These are phyloP conservation scores for Alternaria sp. DNA, from an alignment of 2,329 filamentous ascomycete genomes.

Conservation along the genomic window DNA sequence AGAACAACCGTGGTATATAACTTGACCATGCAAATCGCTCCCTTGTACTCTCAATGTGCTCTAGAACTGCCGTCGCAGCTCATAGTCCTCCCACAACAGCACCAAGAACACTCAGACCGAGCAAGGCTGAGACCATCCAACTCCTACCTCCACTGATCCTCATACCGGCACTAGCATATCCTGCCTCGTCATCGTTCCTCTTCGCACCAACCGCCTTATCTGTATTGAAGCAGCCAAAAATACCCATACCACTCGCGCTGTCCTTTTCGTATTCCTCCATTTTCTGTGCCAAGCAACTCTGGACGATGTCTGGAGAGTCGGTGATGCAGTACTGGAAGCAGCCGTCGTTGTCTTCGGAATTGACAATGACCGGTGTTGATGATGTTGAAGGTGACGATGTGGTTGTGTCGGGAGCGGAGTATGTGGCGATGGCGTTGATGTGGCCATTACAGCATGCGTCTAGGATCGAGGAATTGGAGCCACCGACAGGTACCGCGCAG, in stretches of 20 bases:
- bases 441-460: slow-evolving; percentile 43
- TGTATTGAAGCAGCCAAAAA: slow-evolving; percentile 25
- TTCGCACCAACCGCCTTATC: slow-evolving; percentile 12
- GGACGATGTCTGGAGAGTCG: slow-evolving; percentile 18
- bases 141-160: slow-evolving; percentile 6
- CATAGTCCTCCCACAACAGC: slow-evolving; percentile 4
- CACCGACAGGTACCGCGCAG: slow-evolving; percentile 39
- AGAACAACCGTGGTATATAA: neutral
- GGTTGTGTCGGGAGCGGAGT: slow-evolving; percentile 21
- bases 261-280: slow-evolving; percentile 17
- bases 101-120: slow-evolving; percentile 22
- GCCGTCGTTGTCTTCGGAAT: slow-evolving; percentile 20
- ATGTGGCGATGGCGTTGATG: slow-evolving; percentile 36
- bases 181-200: slow-evolving; percentile 10
- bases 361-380: slow-evolving; percentile 14
- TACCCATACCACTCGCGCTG: neutral
- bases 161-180: slow-evolving; percentile 17
- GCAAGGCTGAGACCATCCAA: slow-evolving; percentile 13
- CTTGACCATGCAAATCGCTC: slow-evolving; percentile 11
- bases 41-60: neutral
- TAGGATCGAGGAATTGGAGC: slow-evolving; percentile 38
- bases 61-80: neutral
- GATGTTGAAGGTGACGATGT: slow-evolving; percentile 3
- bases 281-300: slow-evolving; percentile 23
- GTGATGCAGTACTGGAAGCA: slow-evolving; percentile 42